These are phyloP conservation scores for Boletellus ananiceps DNA, from an alignment of 768 basidiomycete genomes.

Conservation along the genomic window DNA sequence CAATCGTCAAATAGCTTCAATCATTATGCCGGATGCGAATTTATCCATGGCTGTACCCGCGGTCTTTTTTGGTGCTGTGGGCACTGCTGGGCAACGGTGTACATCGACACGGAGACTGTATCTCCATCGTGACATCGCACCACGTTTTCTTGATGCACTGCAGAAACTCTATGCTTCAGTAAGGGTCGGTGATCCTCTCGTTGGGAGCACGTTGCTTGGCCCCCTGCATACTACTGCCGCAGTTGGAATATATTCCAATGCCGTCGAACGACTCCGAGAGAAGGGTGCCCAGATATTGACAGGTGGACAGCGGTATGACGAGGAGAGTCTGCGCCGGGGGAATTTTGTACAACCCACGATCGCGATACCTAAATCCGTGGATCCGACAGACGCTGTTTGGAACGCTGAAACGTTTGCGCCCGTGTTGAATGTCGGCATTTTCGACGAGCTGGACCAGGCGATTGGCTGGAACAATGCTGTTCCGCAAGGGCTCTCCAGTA, in stretches of 20 bases:
- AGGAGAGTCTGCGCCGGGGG: slow-evolving; percentile 54
- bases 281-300: slow-evolving; percentile 73
- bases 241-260: slow-evolving; percentile 57
- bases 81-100: slow-evolving; percentile 72
- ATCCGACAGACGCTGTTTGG: slow-evolving; percentile 61
- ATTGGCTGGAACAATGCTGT: slow-evolving; percentile 90
- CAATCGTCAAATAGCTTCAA: slow-evolving; percentile 55
- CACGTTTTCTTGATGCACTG: slow-evolving; percentile 71
- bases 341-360: slow-evolving; percentile 91
- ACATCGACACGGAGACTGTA: slow-evolving; percentile 90
- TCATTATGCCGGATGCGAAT: slow-evolving; percentile 93
- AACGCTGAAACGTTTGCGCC: slow-evolving; percentile 82
- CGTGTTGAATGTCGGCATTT: slow-evolving; percentile 81
- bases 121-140: slow-evolving; percentile 76
- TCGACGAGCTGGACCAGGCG: slow-evolving; percentile 82
- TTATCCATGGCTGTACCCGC: slow-evolving; percentile 83
- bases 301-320: slow-evolving; percentile 59
- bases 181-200: slow-evolving; percentile 82
- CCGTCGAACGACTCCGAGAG: slow-evolving; percentile 56
- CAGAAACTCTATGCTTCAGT: slow-evolving; percentile 68
- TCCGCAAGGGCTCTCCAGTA: slow-evolving; percentile 86
- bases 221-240: slow-evolving; percentile 77
- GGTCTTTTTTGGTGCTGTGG: slow-evolving; percentile 92
- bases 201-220: slow-evolving; percentile 68
- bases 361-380: slow-evolving; percentile 56